These are phyloP conservation scores for Phytophthora multivora DNA, from an alignment of 352 stramenopile genomes.

Conservation along the genomic window DNA sequence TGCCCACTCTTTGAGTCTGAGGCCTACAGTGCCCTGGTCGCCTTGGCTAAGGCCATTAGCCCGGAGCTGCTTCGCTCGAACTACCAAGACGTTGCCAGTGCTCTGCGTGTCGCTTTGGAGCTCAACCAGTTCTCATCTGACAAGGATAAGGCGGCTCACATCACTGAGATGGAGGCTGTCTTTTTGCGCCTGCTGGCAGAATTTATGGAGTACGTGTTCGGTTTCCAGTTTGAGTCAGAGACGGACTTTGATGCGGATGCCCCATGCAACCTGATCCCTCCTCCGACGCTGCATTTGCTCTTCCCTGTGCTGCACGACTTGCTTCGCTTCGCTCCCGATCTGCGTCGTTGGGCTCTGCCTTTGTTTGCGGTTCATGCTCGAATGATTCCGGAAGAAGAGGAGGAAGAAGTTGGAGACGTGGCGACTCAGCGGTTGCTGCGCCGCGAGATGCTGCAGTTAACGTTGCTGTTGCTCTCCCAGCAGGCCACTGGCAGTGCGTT, in stretches of 20 bases:
- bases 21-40: constrained; percentile 39
- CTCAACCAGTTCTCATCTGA: constrained; percentile 44
- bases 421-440: constrained; percentile 74
- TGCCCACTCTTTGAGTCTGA: constrained; percentile 60
- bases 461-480: constrained; percentile 64
- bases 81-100: constrained; percentile 66
- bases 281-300: constrained; percentile 78
- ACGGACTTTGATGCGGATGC: constrained; percentile 71
- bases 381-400: constrained; percentile 90
- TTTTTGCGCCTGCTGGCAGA: constrained; percentile 64
- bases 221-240: constrained; percentile 83
- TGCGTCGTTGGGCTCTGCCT: constrained; percentile 73
- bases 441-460: constrained; percentile 75
- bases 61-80: constrained; percentile 67
- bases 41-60: constrained; percentile 66
- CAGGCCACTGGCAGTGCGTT: constrained; percentile 50
- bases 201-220: constrained; percentile 83
- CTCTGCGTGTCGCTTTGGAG: constrained; percentile 58
- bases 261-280: constrained; percentile 68
- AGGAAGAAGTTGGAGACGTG: constrained; percentile 88
- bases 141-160: constrained; percentile 40
- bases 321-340: constrained; percentile 48
- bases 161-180: constrained; percentile 50
- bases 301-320: constrained; percentile 75
- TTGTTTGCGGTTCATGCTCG: constrained; percentile 78